Conservation (phyloP, 441 rosid species). For the Populus hybrid region DNA sequence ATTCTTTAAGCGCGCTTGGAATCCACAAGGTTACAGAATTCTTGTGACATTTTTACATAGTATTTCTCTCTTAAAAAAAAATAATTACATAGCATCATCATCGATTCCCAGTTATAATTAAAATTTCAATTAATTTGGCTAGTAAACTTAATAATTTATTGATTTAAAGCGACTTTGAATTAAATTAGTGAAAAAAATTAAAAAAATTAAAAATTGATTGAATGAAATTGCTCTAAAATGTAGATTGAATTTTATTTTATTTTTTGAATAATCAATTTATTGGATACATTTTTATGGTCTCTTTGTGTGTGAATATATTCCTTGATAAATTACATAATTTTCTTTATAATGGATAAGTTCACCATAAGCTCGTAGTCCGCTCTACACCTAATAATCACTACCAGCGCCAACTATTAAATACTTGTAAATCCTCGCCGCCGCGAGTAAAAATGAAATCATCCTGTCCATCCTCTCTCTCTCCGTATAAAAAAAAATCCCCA, state of each 20-base stretch:
- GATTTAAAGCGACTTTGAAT: no score
- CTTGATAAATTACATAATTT: no score
- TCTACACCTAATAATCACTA: background rate
- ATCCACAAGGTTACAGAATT: background rate
- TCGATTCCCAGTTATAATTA: no score
- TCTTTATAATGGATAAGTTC: background rate
- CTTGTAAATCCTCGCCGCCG: background rate
- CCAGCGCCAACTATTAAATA: background rate
- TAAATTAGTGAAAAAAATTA: no score
- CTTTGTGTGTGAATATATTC: background rate
- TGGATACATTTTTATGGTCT: background rate
- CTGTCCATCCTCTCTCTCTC: background rate
- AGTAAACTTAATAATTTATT: no score
- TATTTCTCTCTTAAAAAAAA: no score
- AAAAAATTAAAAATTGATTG: no score
- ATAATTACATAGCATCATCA: background rate
- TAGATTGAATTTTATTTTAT: background rate
- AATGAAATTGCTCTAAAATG: background rate
- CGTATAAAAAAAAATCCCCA: background rate
- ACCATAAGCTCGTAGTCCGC: background rate
- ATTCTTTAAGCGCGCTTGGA: background rate
- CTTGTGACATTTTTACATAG: background rate
- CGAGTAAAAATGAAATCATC: background rate
- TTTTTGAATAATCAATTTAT: no score
- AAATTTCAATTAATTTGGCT: no score